Base-by-base conservation (phyloP, 2,329 filamentous ascomycete species). In the Orbilia quercus region DNA sequence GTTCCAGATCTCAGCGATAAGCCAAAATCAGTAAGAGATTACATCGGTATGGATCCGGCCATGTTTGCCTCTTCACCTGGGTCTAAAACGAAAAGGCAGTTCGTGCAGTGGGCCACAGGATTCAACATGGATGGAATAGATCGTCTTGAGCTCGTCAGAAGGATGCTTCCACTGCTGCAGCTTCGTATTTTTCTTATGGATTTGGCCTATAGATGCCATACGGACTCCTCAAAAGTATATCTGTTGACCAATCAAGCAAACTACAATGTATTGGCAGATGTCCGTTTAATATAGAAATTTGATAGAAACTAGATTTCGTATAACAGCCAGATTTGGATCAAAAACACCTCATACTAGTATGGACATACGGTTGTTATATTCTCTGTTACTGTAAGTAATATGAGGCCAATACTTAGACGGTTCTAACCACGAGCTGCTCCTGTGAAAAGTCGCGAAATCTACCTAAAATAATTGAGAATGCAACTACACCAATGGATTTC, bases 131-230 rank as follows among this genome's bases (percentile, higher is more conserved):
- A 62, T 7, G 47, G 36, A n/a, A 42, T 5, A 2, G 34, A 16
- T 22, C 16, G 47, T n/a, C 44, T 62, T 42, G 45, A 51, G 7
- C 3, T 23, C 2, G 34, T 67, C 12, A 38, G n/a, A 9, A 67
- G 45, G 23, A 67, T 67, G 44, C 7, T 70, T 4, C 25, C 38
- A 3, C 36, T 70, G 3, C 42, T 70, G 1, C 65, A 70, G 40
- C 25, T 62, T 4, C 53, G 65, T 23, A 62, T 53, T 7, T 70
- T 70, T 45, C 50, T 70, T 5, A 60, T 70, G 65, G 55, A 62
- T 44, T 40, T 70, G 3, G 51, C 45, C 1, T 70, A 51, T 47
- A 7, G 20, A 7, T 70, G 55, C 20, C 65, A 70, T 45, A 40
- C 55, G 1, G 65, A 70, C 36, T 62, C 55, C n/a, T 53, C 63